Evolutionary conservation across 2,329 filamentous ascomycete species (phyloP).

Genomic region (Graphilbum sp.): DNA sequence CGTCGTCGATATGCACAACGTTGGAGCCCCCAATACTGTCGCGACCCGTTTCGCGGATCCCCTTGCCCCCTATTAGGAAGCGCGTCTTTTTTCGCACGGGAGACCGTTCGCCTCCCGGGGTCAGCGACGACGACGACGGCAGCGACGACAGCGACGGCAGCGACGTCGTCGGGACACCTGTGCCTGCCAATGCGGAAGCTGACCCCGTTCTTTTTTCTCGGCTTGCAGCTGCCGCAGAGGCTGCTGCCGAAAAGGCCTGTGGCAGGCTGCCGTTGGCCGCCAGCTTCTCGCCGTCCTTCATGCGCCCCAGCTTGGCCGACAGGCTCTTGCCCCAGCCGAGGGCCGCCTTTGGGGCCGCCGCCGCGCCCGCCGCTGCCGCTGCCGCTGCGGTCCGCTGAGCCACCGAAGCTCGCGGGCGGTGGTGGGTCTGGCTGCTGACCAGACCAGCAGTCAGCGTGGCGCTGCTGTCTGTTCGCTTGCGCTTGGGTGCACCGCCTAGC

Average conservation of each 20-base stretch:
- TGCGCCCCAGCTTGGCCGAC: slow-evolving; percentile 38
- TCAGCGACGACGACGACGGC: not conserved
- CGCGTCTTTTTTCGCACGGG: slow-evolving; percentile 57
- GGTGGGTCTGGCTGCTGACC: slow-evolving; percentile 5
- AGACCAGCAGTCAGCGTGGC: slow-evolving; percentile 22
- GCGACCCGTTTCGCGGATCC: slow-evolving; percentile 59
- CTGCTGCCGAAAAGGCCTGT: not conserved
- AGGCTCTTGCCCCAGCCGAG: slow-evolving; percentile 43
- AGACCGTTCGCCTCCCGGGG: slow-evolving; percentile 11
- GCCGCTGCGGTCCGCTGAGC: slow-evolving; percentile 10
- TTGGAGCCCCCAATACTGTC: slow-evolving; percentile 51
- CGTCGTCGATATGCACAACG: slow-evolving; percentile 19
- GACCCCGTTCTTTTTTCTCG: no score
- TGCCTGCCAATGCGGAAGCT: not conserved
- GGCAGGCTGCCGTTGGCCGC: slow-evolving; percentile 2
- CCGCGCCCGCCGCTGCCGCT: slow-evolving; percentile 8
- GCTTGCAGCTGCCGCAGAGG: no score
- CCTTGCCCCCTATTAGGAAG: slow-evolving; percentile 62
- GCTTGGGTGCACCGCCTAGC: slow-evolving; percentile 39
- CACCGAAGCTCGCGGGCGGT: no score
- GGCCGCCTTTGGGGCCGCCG: slow-evolving; percentile 7
- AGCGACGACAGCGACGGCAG: not conserved
- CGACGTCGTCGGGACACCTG: not conserved
- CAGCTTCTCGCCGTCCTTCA: slow-evolving; percentile 38
- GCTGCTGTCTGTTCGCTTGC: slow-evolving; percentile 33